Conservation (phyloP, 1,284 basidiomycete species). For the Mycosarcoma maydis region DNA sequence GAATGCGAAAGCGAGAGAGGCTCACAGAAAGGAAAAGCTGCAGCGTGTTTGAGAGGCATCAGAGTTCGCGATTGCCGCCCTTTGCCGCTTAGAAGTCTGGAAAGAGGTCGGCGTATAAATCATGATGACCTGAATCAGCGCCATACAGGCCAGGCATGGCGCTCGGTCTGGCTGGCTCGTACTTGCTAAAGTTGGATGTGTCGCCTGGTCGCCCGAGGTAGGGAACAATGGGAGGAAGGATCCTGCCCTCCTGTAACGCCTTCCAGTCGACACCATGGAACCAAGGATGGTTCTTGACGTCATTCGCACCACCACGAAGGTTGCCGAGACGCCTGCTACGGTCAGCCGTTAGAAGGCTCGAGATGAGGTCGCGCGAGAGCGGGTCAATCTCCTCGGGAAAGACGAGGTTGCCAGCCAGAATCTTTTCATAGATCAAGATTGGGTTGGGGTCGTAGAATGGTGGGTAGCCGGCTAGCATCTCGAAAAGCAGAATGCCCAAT, state of each 20-base stretch:
- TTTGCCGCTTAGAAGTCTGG: constrained; percentile 24
- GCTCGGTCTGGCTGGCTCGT: constrained; percentile 31
- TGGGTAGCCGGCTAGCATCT: constrained; percentile 64
- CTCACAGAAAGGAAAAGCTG: constrained; percentile 1
- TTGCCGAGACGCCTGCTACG: constrained; percentile 70
- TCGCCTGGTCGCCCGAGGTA: constrained; percentile 74
- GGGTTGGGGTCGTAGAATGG: constrained; percentile 61
- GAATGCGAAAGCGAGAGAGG: neutral
- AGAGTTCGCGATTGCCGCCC: no score
- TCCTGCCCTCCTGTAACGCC: constrained; percentile 64
- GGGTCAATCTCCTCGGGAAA: constrained; percentile 70
- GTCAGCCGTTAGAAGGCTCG: constrained; percentile 69
- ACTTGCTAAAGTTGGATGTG: constrained; percentile 52
- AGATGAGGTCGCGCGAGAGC: constrained; percentile 69
- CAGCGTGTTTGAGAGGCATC: no score
- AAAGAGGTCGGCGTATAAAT: constrained; percentile 29
- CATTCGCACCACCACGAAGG: constrained; percentile 69
- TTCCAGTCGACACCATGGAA: constrained; percentile 71
- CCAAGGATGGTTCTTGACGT: constrained; percentile 70
- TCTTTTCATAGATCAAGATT: constrained; percentile 66
- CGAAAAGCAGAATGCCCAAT: constrained; percentile 63
- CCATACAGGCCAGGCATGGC: constrained; percentile 32
- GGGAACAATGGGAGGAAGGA: constrained; percentile 70
- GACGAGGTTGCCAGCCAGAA: constrained; percentile 68
- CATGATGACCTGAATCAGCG: constrained; percentile 7